Base-by-base conservation (phyloP, 2,329 filamentous ascomycete genomes). In the Cylindrodendrum hubeiense region DNA sequence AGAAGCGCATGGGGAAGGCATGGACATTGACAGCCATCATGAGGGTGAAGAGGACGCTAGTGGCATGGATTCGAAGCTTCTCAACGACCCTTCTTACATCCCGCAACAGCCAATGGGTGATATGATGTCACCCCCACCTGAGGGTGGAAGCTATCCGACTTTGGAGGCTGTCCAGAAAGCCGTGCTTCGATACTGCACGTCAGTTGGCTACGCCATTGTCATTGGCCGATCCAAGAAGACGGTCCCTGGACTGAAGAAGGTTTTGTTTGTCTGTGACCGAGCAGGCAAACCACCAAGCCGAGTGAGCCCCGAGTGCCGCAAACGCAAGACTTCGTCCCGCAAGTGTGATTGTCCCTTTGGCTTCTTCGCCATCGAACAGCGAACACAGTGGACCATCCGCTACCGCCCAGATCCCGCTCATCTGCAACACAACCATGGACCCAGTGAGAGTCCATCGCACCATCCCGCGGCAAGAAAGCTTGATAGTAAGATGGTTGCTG, bases 261-360 rank as follows among this genome's bases (percentile, higher is more conserved):
- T 91, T 15, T 81, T 91, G 12, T 89, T 91, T 66, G 89, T 91
- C 19, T 91, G 89, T 73, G 89, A 91, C 72, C 84, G 89, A 60
- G 89, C 89, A 4, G 89, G 89, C 44, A 89, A 89, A 70, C 87
- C 87, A 2, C 87, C 87, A 3, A 87, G 82, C 59, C 84, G 87
- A 6, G 88, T 89, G n/a, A 90, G 82, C 67, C 87, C 89, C 2
- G 89, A 91, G 77, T 85, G 86, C 66, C 85, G 89, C 60, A 91
- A 91, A 77, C 84, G 88, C 22, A 89, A 89, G 74, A 91, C 89
- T 1, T 90, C 89, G 9, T 91, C 89, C n/a, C 84, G 89, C 49
- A 91, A 91, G 72, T 91, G 89, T 71, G 89, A 90, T 70, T 91
- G 89, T 67, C 87, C 88, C 30, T 91, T 91, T 75, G 89, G 89